Base-by-base conservation (phyloP, 148 eudicot species). In the Chenopodium suecicum region DNA sequence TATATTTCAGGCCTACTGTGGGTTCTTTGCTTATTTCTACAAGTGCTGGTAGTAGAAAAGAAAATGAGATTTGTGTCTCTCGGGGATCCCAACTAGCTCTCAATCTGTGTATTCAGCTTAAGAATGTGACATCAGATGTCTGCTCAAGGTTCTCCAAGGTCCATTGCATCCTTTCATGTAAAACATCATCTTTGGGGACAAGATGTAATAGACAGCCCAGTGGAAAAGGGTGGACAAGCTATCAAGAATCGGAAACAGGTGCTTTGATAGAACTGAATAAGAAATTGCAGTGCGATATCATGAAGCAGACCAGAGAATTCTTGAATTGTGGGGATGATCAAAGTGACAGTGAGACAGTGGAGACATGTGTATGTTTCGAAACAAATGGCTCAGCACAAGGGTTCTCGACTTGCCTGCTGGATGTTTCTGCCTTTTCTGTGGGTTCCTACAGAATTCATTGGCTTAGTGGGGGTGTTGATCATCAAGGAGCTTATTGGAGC, bases 381-480 rank as follows among this genome's bases (percentile, higher is more conserved):
- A 87, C 87, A 29, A 91, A 86, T 63, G 90, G 88, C 52, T 79
- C 83, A 78, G 86, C 86, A 9, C 99, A 91, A 85, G 97, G 98
- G 70, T 96, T 94, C 86, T 86, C 98, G 22, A 90, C 90, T 75
- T 94, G 98, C 83, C 82, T 96, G 90, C 88, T 96, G 44, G 90
- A 94, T 83, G 90, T 89, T 81, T 94, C 97, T 73, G 75, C 82
- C 70, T 91, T 94, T 81, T 90, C 94, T 9, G 69, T 79, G 54
- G 99, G 99, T 73, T 85, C 86, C 44, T 96, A 92, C 88, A 83
- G 75, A 75, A 89, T 90, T 65, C 80, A 85, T 67, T 96, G 98
- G 99, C 92, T 52, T 32, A 81, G 93, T 83, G 88, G 93, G 68
- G 90, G 82, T 76, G 76, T 92, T 27, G 99, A 94, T 75, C 48